phyloP scores from a whole-genome alignment of 1,284 basidiomycete species.

The Ceratobasidium sp. region DNA sequence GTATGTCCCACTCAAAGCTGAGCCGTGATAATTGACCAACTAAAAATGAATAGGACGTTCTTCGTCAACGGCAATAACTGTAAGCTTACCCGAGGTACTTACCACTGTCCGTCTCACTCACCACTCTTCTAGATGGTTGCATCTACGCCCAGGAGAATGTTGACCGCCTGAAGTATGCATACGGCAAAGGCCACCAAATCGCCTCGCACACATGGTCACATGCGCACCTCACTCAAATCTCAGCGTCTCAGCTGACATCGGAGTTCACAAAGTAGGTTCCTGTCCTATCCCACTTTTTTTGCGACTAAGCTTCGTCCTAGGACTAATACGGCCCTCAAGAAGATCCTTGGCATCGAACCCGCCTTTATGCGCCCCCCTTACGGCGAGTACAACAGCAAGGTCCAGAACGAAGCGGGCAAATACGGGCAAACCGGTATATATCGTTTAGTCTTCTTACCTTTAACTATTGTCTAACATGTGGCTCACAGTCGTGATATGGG shows the following conservation, averaged over 20 bases:
- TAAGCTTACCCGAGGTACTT: conserved; percentile 1
- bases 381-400: conserved; percentile 40
- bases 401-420: conserved; percentile 2
- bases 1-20: neutral
- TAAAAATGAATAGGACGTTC: conserved; percentile 5
- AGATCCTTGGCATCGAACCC: conserved; percentile 12
- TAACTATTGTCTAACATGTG: neutral
- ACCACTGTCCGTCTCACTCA: neutral
- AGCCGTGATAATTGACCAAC: neutral
- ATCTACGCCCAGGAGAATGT: conserved; percentile 24
- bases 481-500: conserved; percentile 42
- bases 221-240: conserved; percentile 1
- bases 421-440: conserved; percentile 24
- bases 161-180: conserved; percentile 29
- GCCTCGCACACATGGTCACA: conserved; percentile 38
- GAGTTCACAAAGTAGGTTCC: conserved; percentile 19
- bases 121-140: conserved; percentile 5
- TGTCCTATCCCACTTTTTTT: no score
- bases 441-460: neutral
- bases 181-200: conserved; percentile 35
- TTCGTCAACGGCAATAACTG: conserved; percentile 37
- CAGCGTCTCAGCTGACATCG: neutral
- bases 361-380: conserved; percentile 44
- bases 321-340: conserved; percentile 26
- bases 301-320: neutral